Evolutionary conservation across 805 yeast genomes (phyloP).

Genomic region (Yamadazyma ubonensis): DNA sequence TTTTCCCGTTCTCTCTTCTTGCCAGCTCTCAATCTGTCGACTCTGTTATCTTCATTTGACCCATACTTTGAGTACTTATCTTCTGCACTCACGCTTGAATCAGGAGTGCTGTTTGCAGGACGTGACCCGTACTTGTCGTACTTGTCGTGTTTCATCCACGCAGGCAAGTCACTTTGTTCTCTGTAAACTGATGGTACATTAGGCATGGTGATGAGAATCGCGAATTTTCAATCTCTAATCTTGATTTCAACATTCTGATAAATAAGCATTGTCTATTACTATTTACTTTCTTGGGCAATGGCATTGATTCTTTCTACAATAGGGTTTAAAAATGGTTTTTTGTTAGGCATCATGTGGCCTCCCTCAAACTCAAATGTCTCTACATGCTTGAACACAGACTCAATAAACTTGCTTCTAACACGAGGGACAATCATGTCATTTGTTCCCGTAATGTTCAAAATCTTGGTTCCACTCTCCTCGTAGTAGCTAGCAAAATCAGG

Average conservation of each 20-base stretch:
- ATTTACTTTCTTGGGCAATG: conserved; percentile 3
- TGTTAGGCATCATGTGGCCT: conserved; percentile 37
- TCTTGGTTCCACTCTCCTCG: conserved; percentile 20
- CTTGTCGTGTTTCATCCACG: conserved; percentile 39
- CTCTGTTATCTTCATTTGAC: conserved; percentile 7
- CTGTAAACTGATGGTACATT: conserved; percentile 14
- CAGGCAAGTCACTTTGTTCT: conserved; percentile 29
- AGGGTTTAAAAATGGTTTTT: conserved; percentile 19
- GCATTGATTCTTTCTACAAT: conserved; percentile 17
- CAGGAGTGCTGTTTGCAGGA: conserved; percentile 4
- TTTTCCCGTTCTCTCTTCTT: conserved; percentile 3
- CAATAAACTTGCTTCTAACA: conserved; percentile 27
- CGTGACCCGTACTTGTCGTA: conserved; percentile 42
- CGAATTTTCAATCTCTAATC: not conserved
- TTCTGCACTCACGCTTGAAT: conserved; percentile 3
- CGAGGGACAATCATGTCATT: conserved; percentile 35
- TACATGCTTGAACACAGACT: conserved; percentile 19
- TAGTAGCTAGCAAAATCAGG: conserved; percentile 22
- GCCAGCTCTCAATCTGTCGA: conserved; percentile 7
- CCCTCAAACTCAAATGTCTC: conserved; percentile 31
- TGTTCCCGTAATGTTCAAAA: conserved; percentile 30
- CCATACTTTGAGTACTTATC: conserved; percentile 21
- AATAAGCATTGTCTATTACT: not conserved
- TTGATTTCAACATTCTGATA: not conserved
- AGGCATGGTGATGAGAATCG: conserved; percentile 3